These are phyloP conservation scores for Calonectria pseudoreteaudii DNA, from an alignment of 2,329 filamentous ascomycete species.

Conservation along the genomic window DNA sequence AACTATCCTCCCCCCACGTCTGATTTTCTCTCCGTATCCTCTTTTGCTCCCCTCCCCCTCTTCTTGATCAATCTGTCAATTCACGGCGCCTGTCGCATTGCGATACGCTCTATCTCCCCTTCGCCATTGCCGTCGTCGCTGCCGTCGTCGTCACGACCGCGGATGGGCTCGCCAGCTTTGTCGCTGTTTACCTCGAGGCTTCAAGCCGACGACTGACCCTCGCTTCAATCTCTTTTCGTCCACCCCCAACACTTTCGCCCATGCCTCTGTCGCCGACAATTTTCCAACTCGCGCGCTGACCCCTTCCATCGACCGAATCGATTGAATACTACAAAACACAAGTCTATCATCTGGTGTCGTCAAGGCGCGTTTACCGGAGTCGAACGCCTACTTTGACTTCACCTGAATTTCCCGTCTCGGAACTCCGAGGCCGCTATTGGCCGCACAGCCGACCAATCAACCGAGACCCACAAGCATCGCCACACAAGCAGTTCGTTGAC, in stretches of 20 bases:
- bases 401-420: conserved; percentile 41
- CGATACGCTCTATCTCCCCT: conserved; percentile 27
- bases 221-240: background rate
- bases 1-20: conserved; percentile 44
- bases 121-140: background rate
- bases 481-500: conserved; percentile 27
- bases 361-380: conserved; percentile 1
- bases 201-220: conserved; percentile 11
- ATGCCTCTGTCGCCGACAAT: background rate
- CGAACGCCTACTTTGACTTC: conserved; percentile 3
- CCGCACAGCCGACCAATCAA: conserved; percentile 33
- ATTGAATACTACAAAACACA: conserved; percentile 5
- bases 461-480: conserved; percentile 34
- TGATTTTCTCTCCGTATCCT: conserved; percentile 32
- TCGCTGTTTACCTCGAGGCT: conserved; percentile 4
- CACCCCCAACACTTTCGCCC: background rate
- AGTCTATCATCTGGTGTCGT: background rate
- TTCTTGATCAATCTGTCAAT: conserved; percentile 14
- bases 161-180: conserved; percentile 16
- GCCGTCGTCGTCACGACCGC: background rate
- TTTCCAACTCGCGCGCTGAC: background rate
- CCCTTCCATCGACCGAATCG: conserved; percentile 13
- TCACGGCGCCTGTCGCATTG: conserved; percentile 8
- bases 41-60: conserved; percentile 23
- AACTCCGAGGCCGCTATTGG: conserved; percentile 41